phyloP scores from a whole-genome alignment of 345 rosid species.

The Rhodamnia rubescens region DNA sequence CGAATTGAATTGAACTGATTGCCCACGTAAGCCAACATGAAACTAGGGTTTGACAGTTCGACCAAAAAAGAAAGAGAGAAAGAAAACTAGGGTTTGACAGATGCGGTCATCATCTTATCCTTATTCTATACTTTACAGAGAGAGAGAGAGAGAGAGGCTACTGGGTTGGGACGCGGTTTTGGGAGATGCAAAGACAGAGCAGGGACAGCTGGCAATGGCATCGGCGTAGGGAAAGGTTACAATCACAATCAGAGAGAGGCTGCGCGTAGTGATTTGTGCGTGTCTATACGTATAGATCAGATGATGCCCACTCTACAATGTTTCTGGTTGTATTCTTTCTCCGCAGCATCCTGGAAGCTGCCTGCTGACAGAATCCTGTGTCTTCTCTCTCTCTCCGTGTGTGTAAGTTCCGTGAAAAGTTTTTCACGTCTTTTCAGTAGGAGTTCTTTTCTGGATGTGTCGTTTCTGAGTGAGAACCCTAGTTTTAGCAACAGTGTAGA shows the following conservation, averaged over 20 bases:
- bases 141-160: not conserved
- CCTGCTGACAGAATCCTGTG: not conserved
- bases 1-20: not conserved
- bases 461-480: too few relatives aligned
- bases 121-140: not conserved
- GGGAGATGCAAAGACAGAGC: conserved; percentile 25
- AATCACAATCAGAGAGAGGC: not conserved
- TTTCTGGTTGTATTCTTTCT: too few relatives aligned
- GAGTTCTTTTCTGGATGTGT: too few relatives aligned
- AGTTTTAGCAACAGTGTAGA: not conserved
- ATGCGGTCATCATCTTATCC: not conserved
- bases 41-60: not conserved
- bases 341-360: not conserved
- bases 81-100: not conserved
- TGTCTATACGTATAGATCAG: not conserved
- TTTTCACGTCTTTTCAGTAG: not conserved
- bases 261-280: conserved; percentile 2
- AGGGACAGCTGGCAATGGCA: conserved; percentile 39
- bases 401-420: too few relatives aligned
- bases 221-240: not conserved
- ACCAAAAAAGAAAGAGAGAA: too few relatives aligned
- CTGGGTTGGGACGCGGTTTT: not conserved
- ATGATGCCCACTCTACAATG: not conserved
- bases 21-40: not conserved
- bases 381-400: not conserved